phyloP scores from a whole-genome alignment of 192 early-diverging fungal genomes.

The Backusella psychrophila region DNA sequence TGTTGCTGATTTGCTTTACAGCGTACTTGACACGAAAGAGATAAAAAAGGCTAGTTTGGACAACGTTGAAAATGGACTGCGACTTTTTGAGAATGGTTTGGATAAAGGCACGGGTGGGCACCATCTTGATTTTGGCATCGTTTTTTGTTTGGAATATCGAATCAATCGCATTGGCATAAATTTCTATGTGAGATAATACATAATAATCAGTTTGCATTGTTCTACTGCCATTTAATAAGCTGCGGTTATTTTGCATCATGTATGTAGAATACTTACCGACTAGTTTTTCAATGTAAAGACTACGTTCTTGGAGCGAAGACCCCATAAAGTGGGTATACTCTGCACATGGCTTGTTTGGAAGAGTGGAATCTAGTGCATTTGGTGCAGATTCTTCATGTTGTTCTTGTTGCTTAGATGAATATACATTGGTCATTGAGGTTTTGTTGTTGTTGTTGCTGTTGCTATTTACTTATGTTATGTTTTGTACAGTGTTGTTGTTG shows the following conservation, averaged over 20 bases:
- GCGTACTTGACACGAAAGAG: slow-evolving; percentile 55
- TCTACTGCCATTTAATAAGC: neutral
- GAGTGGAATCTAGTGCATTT: neutral
- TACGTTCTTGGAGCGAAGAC: neutral
- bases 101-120: slow-evolving; percentile 59
- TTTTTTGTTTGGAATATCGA: slow-evolving; percentile 43
- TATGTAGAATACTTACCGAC: slow-evolving; percentile 8
- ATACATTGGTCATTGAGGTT: neutral
- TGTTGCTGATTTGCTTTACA: slow-evolving; percentile 32
- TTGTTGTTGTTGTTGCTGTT: neutral
- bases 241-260: neutral
- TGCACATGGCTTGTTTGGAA: slow-evolving; percentile 2
- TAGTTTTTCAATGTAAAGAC: slow-evolving; percentile 7
- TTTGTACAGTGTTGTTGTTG: neutral
- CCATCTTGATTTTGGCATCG: slow-evolving; percentile 37
- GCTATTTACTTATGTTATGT: neutral
- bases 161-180: slow-evolving; percentile 62
- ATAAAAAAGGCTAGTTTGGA: slow-evolving; percentile 71
- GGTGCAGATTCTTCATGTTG: neutral
- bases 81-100: slow-evolving; percentile 65
- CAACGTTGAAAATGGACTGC: slow-evolving; percentile 64
- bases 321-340: slow-evolving; percentile 11
- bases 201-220: neutral
- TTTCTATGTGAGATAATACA: slow-evolving; percentile 40
- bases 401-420: neutral